Evolutionary conservation across 2,329 filamentous ascomycete species (phyloP).

Genomic region (Cladorrhinum sp.): DNA sequence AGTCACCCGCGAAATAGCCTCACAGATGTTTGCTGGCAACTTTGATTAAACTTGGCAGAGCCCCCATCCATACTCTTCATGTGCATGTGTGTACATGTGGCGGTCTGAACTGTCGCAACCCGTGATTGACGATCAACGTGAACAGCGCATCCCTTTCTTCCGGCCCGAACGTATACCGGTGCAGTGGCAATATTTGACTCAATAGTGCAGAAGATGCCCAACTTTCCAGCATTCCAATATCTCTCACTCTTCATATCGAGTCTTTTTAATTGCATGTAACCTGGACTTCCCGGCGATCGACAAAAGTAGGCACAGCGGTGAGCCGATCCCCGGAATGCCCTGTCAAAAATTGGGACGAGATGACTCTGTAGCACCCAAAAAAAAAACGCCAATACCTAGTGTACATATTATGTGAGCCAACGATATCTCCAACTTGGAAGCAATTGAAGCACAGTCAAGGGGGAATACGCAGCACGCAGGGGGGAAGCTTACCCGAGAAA

Average conservation of each 20-base stretch:
- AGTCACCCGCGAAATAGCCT: neutral
- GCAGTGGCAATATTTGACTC: constrained; percentile 2
- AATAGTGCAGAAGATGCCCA: too few relatives aligned
- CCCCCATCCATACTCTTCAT: too few relatives aligned
- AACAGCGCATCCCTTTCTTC: neutral
- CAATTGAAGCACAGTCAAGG: too few relatives aligned
- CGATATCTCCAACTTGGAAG: neutral
- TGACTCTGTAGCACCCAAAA: constrained; percentile 9
- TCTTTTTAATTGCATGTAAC: too few relatives aligned
- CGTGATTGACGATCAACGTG: neutral
- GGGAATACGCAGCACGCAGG: too few relatives aligned
- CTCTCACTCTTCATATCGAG: too few relatives aligned
- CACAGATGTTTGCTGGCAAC: constrained; percentile 6
- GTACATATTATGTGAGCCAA: neutral
- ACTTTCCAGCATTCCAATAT: neutral
- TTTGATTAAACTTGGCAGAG: neutral
- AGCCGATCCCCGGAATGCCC: constrained; percentile 8
- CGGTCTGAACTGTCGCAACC: neutral
- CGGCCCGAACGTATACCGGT: neutral
- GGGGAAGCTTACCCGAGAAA: neutral
- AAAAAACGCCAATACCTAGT: neutral
- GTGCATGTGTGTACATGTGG: neutral
- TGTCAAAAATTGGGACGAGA: constrained; percentile 5
- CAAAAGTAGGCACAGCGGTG: neutral
- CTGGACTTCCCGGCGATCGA: constrained; percentile 2